phyloP scores from a whole-genome alignment of 768 basidiomycete genomes.

The Agrocybe chaxingu region DNA sequence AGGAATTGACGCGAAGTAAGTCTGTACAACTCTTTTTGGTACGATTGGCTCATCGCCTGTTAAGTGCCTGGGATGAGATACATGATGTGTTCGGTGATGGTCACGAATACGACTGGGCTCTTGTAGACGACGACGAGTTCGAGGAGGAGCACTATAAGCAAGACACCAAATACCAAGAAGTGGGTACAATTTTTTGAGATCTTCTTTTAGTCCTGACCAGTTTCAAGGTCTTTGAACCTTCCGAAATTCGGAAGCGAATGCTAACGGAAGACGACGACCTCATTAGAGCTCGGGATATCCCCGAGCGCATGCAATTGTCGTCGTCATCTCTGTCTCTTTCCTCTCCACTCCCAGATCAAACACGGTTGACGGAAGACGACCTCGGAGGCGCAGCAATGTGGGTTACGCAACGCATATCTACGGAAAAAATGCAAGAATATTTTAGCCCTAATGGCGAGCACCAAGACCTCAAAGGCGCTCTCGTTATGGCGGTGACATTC shows the following conservation, averaged over 20 bases:
- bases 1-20: constrained; percentile 83
- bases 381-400: constrained; percentile 81
- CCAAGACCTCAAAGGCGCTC: constrained; percentile 55
- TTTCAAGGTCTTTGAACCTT: constrained; percentile 91
- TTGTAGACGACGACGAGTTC: constrained; percentile 72
- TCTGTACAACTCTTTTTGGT: constrained; percentile 13
- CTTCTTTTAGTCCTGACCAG: constrained; percentile 6
- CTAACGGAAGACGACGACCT: constrained; percentile 92
- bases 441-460: constrained; percentile 64
- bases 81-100: constrained; percentile 97
- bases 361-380: constrained; percentile 67
- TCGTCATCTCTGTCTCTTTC: constrained; percentile 77
- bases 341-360: constrained; percentile 57
- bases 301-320: constrained; percentile 93
- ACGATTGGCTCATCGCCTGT: constrained; percentile 10
- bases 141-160: constrained; percentile 52
- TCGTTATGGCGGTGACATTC: constrained; percentile 77
- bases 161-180: constrained; percentile 85
- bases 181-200: constrained; percentile 28
- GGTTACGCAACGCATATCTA: constrained; percentile 80
- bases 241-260: constrained; percentile 86
- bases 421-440: constrained; percentile 66
- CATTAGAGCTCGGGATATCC: constrained; percentile 86
- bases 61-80: constrained; percentile 92
- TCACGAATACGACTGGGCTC: constrained; percentile 93